phyloP scores from a whole-genome alignment of 257 asterid genomes.

The Primulina huaijiensis region DNA sequence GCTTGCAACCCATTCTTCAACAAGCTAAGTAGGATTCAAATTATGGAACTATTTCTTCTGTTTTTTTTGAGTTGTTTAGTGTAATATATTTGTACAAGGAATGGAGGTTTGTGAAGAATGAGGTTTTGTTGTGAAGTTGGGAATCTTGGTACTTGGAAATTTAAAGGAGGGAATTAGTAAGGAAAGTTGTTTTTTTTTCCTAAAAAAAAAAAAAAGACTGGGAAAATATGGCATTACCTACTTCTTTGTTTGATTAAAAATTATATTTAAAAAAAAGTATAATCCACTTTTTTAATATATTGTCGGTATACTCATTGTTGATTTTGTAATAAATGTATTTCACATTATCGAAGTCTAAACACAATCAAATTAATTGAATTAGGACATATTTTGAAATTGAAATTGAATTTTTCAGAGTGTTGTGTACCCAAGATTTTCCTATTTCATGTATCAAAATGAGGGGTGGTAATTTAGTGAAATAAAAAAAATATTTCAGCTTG shows the following conservation, averaged over 20 bases:
- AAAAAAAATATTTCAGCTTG: too few relatives aligned
- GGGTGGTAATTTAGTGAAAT: too few relatives aligned
- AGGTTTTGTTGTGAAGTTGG: conserved; percentile 29
- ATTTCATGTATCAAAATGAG: too few relatives aligned
- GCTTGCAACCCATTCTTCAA: conserved; percentile 43
- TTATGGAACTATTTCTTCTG: neutral
- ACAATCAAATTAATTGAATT: too few relatives aligned
- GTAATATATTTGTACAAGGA: neutral
- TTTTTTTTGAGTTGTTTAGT: neutral
- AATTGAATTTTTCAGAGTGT: too few relatives aligned
- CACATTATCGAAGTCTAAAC: neutral
- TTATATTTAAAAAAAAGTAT: neutral
- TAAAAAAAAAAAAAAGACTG: conserved; percentile 8
- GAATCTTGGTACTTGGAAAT: conserved; percentile 21
- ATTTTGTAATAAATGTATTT: neutral
- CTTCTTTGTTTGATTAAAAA: conserved; percentile 4
- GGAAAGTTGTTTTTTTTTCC: too few relatives aligned
- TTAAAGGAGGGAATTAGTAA: conserved; percentile 28
- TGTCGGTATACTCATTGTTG: neutral
- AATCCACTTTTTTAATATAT: too few relatives aligned
- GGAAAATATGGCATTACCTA: conserved; percentile 1
- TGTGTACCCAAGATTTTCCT: too few relatives aligned
- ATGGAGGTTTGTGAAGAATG: conserved; percentile 8
- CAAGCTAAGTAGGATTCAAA: neutral
- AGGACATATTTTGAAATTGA: too few relatives aligned